These are phyloP conservation scores for Volutella citrinella DNA, from an alignment of 2,329 filamentous ascomycete genomes.

Conservation along the genomic window DNA sequence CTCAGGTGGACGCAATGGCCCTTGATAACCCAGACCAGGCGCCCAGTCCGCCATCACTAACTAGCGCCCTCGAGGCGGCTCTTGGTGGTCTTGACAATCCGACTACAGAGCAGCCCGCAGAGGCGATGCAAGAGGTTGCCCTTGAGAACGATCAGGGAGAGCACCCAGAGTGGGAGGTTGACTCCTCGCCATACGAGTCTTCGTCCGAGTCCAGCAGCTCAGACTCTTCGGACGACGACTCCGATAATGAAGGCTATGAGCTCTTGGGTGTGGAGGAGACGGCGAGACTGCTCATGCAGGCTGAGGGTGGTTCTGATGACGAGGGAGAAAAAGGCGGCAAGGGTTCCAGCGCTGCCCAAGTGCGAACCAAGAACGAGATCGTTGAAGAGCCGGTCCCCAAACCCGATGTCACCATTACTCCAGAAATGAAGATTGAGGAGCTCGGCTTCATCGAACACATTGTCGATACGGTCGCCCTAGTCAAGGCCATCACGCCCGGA, in stretches of 20 bases:
- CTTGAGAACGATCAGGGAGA: constrained; percentile 35
- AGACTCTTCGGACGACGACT: constrained; percentile 58
- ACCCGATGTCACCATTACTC: constrained; percentile 74
- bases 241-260: constrained; percentile 62
- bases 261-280: constrained; percentile 79
- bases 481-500: constrained; percentile 75
- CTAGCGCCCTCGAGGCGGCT: constrained; percentile 42
- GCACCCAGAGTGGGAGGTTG: constrained; percentile 79
- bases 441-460: constrained; percentile 74
- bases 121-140: constrained; percentile 10
- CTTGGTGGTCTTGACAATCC: constrained; percentile 34
- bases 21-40: constrained; percentile 36
- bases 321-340: constrained; percentile 55
- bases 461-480: constrained; percentile 74
- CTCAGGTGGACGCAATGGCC: constrained; percentile 33
- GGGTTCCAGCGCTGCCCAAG: constrained; percentile 39
- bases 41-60: constrained; percentile 36
- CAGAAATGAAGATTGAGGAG: constrained; percentile 72
- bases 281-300: constrained; percentile 80
- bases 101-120: constrained; percentile 13
- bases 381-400: constrained; percentile 63
- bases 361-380: constrained; percentile 82
- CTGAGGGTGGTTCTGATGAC: constrained; percentile 75
- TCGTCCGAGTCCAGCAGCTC: constrained; percentile 58
- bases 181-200: constrained; percentile 74